Conservation (phyloP, 768 basidiomycete genomes). For the Agaricus subrufescens region DNA sequence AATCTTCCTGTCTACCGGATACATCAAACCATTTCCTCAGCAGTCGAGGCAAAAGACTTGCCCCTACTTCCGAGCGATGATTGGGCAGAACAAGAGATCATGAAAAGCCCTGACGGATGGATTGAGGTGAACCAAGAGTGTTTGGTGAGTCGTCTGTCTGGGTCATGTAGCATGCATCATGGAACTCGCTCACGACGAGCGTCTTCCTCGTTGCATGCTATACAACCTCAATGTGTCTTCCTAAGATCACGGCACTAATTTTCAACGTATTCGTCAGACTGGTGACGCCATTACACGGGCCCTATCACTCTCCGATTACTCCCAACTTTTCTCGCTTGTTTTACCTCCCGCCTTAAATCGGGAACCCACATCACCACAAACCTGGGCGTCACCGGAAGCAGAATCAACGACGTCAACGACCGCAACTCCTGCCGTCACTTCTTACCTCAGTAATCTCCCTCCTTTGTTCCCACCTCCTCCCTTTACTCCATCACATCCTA, state of each 20-base stretch:
- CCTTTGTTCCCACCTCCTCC: conserved; percentile 72
- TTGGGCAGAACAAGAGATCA: conserved; percentile 70
- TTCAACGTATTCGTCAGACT: conserved; percentile 25
- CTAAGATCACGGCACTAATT: conserved; percentile 11
- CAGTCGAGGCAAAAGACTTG: conserved; percentile 57
- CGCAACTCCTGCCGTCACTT: conserved; percentile 22
- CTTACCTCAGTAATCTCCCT: conserved; percentile 47
- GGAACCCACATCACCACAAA: conserved; percentile 21
- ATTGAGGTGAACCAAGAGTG: conserved; percentile 64
- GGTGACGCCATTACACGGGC: conserved; percentile 31
- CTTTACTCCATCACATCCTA: conserved; percentile 70
- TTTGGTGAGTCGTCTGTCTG: conserved; percentile 47
- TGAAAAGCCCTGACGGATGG: conserved; percentile 69
- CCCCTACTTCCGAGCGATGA: conserved; percentile 67
- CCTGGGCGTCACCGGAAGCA: conserved; percentile 16
- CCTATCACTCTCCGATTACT: conserved; percentile 37
- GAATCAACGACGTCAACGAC: conserved; percentile 21
- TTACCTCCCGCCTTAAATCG: conserved; percentile 31
- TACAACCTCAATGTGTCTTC: neutral
- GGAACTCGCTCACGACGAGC: conserved; percentile 6
- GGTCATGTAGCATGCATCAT: conserved; percentile 10
- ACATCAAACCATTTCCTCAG: conserved; percentile 49
- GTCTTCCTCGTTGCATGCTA: conserved; percentile 11
- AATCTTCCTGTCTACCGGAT: conserved; percentile 65
- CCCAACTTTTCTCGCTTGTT: conserved; percentile 36